Percentiles rank a stretch among this genome's conserved stretches.
Evolutionary conservation across 2,329 filamentous ascomycete species (phyloP).

Genomic region (Ophiostoma montium): DNA sequence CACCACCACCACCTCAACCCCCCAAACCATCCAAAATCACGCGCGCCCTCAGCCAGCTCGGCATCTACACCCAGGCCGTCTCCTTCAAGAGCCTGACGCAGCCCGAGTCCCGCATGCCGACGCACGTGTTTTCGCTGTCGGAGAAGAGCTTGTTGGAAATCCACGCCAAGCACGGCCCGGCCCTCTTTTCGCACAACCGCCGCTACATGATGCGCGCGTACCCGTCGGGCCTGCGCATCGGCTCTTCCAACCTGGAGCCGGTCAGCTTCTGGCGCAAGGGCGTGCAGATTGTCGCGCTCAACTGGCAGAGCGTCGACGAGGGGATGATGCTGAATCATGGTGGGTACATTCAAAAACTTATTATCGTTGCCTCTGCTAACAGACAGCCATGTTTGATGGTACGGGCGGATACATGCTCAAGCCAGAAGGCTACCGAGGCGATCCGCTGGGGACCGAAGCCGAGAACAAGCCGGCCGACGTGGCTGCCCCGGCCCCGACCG

Average conservation of each 20-base stretch:
- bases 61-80: slow-evolving; percentile 71
- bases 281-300: slow-evolving; percentile 80
- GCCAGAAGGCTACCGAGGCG: slow-evolving; percentile 42
- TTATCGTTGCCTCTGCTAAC: neutral
- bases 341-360: slow-evolving; percentile 43
- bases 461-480: slow-evolving; percentile 17
- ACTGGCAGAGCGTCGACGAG: slow-evolving; percentile 84
- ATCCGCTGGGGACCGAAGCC: slow-evolving; percentile 12
- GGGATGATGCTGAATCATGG: slow-evolving; percentile 94
- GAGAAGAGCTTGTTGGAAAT: slow-evolving; percentile 50
- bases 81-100: slow-evolving; percentile 69
- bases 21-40: slow-evolving; percentile 50
- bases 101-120: slow-evolving; percentile 51
- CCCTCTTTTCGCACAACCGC: slow-evolving; percentile 69
- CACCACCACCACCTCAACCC: slow-evolving; percentile 13
- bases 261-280: slow-evolving; percentile 76
- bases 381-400: slow-evolving; percentile 30
- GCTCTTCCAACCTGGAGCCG: slow-evolving; percentile 78
- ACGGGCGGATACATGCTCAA: slow-evolving; percentile 80
- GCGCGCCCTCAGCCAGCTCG: slow-evolving; percentile 58
- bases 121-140: slow-evolving; percentile 55
- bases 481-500: neutral
- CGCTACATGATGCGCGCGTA: slow-evolving; percentile 77
- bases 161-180: slow-evolving; percentile 31
- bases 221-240: slow-evolving; percentile 66